Conservation (phyloP, 495 filamentous ascomycete species). For the Neurospora intermedia region DNA sequence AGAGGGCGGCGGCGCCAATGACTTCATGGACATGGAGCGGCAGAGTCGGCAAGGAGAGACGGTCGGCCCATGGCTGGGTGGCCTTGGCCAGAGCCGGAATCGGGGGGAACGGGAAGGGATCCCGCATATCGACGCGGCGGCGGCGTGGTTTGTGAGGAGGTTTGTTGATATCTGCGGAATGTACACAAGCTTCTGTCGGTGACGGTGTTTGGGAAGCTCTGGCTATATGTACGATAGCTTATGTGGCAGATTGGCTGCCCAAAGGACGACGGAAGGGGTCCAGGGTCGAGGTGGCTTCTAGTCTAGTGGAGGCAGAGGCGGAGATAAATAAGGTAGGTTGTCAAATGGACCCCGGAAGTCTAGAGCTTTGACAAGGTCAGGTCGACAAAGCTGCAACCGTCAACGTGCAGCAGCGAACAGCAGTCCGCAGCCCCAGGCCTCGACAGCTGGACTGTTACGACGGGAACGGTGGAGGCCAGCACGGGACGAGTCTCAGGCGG, state of each 20-base stretch:
- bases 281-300: neutral
- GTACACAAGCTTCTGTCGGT: neutral
- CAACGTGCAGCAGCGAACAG: neutral
- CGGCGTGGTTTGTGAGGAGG: neutral
- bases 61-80: conserved; percentile 48
- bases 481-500: neutral
- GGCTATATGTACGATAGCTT: neutral
- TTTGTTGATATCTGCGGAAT: neutral
- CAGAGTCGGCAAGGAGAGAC: conserved; percentile 55
- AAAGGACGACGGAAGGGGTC: neutral
- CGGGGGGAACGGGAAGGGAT: conserved; percentile 57
- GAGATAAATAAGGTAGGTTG: neutral
- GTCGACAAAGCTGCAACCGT: neutral
- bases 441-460: neutral
- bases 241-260: neutral
- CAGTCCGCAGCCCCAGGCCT: neutral
- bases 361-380: neutral
- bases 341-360: neutral
- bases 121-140: conserved; percentile 41
- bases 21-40: conserved; percentile 86
- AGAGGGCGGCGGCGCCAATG: conserved; percentile 58
- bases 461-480: neutral
- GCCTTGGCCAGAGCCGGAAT: conserved; percentile 41
- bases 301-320: neutral
- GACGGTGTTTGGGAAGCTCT: neutral